Conservation (phyloP, 108 stramenopile genomes). For the Pseudonitzschia pungens region DNA sequence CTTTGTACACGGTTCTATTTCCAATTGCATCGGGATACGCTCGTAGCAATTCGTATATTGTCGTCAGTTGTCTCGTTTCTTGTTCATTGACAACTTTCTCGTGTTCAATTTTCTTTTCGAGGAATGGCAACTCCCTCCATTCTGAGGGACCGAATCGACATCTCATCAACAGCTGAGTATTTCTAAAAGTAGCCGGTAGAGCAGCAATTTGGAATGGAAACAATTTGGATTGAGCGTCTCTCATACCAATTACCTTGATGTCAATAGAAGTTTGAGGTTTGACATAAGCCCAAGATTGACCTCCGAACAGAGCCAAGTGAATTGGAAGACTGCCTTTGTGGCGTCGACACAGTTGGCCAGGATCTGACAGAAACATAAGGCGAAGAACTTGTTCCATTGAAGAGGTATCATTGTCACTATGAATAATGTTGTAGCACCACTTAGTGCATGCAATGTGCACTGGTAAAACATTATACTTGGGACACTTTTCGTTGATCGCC, state of each 20-base stretch:
- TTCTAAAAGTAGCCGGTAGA: slow-evolving; percentile 1
- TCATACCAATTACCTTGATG: slow-evolving; percentile 11
- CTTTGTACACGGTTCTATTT: slow-evolving; percentile 6
- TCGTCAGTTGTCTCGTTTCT: slow-evolving; percentile 20
- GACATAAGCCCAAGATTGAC: slow-evolving; percentile 27
- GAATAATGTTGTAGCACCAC: slow-evolving; percentile 34
- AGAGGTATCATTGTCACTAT: slow-evolving; percentile 18
- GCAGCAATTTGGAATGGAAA: slow-evolving; percentile 44
- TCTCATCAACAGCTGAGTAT: slow-evolving; percentile 9
- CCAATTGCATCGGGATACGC: slow-evolving; percentile 20
- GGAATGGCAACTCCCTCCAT: slow-evolving; percentile 4
- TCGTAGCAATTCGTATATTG: slow-evolving; percentile 26
- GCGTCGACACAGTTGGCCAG: slow-evolving; percentile 20
- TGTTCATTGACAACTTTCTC: not conserved
- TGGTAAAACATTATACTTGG: slow-evolving; percentile 28
- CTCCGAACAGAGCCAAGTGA: slow-evolving; percentile 27
- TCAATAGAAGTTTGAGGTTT: slow-evolving; percentile 18
- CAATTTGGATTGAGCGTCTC: slow-evolving; percentile 34
- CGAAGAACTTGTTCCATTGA: slow-evolving; percentile 27
- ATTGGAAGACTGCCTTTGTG: slow-evolving; percentile 31
- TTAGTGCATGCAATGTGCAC: slow-evolving; percentile 36
- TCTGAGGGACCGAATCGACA: slow-evolving; percentile 13
- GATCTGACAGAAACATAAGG: slow-evolving; percentile 27
- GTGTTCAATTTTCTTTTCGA: slow-evolving; percentile 19
- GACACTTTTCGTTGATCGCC: slow-evolving; percentile 15